Conservation (phyloP, 441 rosid species). For the Biscutella laevigata region DNA sequence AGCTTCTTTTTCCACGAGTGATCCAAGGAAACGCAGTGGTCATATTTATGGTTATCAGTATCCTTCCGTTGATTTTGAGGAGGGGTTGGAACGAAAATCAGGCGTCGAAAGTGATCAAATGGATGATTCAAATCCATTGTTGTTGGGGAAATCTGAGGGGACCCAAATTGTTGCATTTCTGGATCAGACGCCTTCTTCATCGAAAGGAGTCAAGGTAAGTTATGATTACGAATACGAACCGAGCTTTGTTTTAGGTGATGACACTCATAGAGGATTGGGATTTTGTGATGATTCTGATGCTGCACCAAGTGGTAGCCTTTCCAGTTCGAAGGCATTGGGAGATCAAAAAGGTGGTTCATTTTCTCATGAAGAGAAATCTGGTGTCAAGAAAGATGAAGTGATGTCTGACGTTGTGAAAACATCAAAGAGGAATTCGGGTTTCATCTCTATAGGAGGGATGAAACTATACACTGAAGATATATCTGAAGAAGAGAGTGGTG, state of each 20-base stretch:
- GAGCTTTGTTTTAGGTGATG: constrained; percentile 52
- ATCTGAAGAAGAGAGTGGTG: constrained; percentile 47
- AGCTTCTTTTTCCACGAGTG: constrained; percentile 37
- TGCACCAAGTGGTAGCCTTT: constrained; percentile 32
- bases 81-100: constrained; percentile 22
- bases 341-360: constrained; percentile 32
- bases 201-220: constrained; percentile 27
- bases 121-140: constrained; percentile 28
- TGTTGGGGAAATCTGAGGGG: constrained; percentile 42
- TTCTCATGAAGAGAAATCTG: constrained; percentile 21
- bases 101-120: constrained; percentile 13
- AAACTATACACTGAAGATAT: constrained; percentile 62
- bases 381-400: constrained; percentile 32
- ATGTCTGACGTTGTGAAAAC: constrained; percentile 26
- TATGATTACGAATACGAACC: constrained; percentile 51
- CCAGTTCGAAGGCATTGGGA: constrained; percentile 36
- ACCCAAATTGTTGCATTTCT: constrained; percentile 48
- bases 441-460: constrained; percentile 58
- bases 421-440: constrained; percentile 42
- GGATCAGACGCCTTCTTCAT: constrained; percentile 43
- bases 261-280: constrained; percentile 58
- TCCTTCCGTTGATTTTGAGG: constrained; percentile 38
- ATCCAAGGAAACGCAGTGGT: constrained; percentile 26
- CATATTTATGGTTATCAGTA: constrained; percentile 40
- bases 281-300: constrained; percentile 45